Conservation (phyloP, 208 protist genomes). For the Leishmania tropica region DNA sequence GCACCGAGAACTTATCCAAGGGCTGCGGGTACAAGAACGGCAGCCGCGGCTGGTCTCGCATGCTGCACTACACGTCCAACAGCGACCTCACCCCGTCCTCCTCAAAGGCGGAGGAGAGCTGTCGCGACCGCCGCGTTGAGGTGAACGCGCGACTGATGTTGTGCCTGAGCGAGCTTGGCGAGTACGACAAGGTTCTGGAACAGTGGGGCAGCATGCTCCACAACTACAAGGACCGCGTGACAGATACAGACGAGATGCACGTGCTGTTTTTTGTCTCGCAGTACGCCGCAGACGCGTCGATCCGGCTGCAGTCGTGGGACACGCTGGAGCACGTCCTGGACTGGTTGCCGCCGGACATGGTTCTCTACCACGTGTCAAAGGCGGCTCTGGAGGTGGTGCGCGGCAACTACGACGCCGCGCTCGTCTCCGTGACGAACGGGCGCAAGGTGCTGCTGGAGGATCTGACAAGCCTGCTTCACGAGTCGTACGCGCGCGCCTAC, state of each 20-base stretch:
- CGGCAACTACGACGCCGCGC: conserved; percentile 60
- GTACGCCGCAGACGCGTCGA: conserved; percentile 86
- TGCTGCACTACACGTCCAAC: conserved; percentile 42
- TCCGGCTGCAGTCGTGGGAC: conserved; percentile 79
- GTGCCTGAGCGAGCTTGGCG: conserved; percentile 78
- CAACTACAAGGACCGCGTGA: conserved; percentile 27
- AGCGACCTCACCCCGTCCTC: conserved; percentile 55
- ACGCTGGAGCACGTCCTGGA: conserved; percentile 52
- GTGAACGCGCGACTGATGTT: conserved; percentile 63
- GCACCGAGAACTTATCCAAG: conserved; percentile 34
- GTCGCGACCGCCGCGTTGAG: conserved; percentile 45
- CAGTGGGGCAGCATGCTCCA: conserved; percentile 61
- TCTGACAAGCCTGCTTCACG: conserved; percentile 75
- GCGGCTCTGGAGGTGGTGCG: conserved; percentile 63
- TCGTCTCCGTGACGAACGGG: conserved; percentile 50
- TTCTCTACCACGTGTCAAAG: conserved; percentile 66
- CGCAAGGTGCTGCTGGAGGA: conserved; percentile 74
- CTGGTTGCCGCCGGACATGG: conserved; percentile 64
- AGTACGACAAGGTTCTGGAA: conserved; percentile 72
- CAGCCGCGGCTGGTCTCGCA: conserved; percentile 39
- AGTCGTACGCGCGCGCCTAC: conserved; percentile 93
- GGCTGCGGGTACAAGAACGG: conserved; percentile 22
- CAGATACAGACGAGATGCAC: conserved; percentile 50
- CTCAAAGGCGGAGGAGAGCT: conserved; percentile 39
- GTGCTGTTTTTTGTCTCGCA: conserved; percentile 74